These are phyloP conservation scores for Acer negundo DNA, from an alignment of 345 rosid species.

Conservation along the genomic window DNA sequence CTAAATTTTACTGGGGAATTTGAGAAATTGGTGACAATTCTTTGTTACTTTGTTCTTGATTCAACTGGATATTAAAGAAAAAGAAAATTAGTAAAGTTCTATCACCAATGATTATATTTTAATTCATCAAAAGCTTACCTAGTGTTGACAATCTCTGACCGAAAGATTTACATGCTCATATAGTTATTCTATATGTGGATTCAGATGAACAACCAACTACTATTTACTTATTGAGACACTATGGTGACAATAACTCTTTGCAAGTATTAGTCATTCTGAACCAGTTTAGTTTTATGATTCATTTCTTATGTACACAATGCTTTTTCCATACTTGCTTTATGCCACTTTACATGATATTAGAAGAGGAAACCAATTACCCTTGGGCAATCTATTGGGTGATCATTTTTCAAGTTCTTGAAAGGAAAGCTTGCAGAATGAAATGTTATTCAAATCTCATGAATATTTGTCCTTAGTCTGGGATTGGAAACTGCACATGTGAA, in stretches of 20 bases:
- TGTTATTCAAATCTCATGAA: neutral
- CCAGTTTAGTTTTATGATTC: neutral
- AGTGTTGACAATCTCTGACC: neutral
- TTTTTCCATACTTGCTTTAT: neutral
- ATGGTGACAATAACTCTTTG: neutral
- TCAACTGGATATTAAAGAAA: neutral
- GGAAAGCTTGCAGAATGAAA: neutral
- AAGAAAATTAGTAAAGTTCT: neutral
- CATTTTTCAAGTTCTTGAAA: neutral
- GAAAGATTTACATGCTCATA: neutral
- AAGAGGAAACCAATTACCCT: neutral
- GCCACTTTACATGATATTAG: neutral
- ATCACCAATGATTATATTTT: neutral
- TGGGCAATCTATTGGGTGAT: neutral
- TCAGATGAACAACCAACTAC: neutral
- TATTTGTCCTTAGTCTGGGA: neutral
- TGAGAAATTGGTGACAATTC: neutral
- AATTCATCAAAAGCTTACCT: neutral
- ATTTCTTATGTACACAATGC: neutral
- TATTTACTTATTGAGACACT: neutral
- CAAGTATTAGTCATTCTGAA: neutral
- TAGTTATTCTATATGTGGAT: neutral
- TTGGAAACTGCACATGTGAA: neutral
- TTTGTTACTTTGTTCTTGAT: neutral
- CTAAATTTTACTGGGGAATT: neutral